A percentile compares a stretch with the other conserved stretches of the same genome.
Conservation (phyloP, 208 protist genomes). For the Endotrypanum monterogeii region DNA sequence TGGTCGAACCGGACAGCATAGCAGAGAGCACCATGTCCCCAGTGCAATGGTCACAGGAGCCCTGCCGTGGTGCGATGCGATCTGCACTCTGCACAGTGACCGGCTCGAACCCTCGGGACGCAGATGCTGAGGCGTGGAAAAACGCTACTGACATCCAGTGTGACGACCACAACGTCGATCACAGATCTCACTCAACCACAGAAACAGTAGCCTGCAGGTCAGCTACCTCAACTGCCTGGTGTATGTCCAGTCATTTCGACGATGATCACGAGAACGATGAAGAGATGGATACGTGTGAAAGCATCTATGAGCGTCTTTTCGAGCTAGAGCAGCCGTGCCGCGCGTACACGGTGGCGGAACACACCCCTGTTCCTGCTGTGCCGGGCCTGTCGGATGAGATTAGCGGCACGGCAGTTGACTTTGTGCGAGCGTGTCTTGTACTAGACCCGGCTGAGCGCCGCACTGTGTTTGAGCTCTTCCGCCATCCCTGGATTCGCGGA, state of each 20-base stretch:
- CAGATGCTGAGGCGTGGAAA: not conserved
- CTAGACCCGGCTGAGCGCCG: slow-evolving; percentile 45
- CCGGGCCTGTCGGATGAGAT: slow-evolving; percentile 19
- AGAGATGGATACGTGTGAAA: slow-evolving; percentile 3
- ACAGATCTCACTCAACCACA: not conserved
- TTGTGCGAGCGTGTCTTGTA: slow-evolving; percentile 50
- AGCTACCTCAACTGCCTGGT: not conserved
- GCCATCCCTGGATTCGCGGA: slow-evolving; percentile 58
- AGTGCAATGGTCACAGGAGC: not conserved
- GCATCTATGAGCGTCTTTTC: slow-evolving; percentile 36
- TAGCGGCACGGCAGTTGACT: slow-evolving; percentile 55
- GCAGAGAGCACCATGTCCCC: not conserved
- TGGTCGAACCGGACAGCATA: not conserved
- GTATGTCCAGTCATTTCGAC: not conserved
- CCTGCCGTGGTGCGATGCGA: not conserved
- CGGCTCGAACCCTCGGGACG: not conserved
- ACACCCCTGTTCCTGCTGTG: slow-evolving; percentile 1
- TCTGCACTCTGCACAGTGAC: not conserved
- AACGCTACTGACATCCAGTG: not conserved
- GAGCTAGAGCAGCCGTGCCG: slow-evolving; percentile 23
- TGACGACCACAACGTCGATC: not conserved
- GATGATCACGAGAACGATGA: not conserved
- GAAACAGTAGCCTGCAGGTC: not conserved
- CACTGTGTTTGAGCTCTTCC: slow-evolving; percentile 54
- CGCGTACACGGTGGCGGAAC: slow-evolving; percentile 20